Evolutionary conservation across 2,329 filamentous ascomycete species (phyloP).

Genomic region (Zelopaecilomyces penicillatus): DNA sequence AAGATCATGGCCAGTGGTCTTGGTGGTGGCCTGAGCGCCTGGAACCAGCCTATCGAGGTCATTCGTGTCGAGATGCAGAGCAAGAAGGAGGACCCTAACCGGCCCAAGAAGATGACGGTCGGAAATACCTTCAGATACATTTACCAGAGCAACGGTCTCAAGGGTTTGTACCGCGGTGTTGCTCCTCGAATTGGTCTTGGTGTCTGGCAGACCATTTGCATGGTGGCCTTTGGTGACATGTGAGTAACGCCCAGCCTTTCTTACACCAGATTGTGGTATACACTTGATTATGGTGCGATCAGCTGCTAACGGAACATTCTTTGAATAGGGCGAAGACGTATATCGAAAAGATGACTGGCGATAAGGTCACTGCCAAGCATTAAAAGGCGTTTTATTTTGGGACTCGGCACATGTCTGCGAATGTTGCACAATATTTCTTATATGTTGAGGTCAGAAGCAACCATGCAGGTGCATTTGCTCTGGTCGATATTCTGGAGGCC

Average conservation of each 20-base stretch:
- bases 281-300: conserved; percentile 5
- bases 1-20: conserved; percentile 82
- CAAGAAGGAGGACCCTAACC: conserved; percentile 95
- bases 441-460: neutral
- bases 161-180: conserved; percentile 92
- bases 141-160: conserved; percentile 78
- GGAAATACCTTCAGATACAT: conserved; percentile 81
- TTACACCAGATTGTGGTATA: neutral
- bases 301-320: conserved; percentile 15
- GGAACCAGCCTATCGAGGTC: conserved; percentile 99
- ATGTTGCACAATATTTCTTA: conserved; percentile 6
- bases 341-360: conserved; percentile 58
- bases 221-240: conserved; percentile 98
- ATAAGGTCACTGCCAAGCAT: conserved; percentile 59
- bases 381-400: conserved; percentile 34
- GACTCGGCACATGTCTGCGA: conserved; percentile 6
- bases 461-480: neutral
- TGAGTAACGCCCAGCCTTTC: conserved; percentile 42
- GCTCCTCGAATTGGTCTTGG: conserved; percentile 88
- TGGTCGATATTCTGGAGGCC: neutral
- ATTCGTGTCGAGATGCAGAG: conserved; percentile 99
- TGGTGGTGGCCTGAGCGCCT: conserved; percentile 90
- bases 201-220: conserved; percentile 99
- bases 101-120: conserved; percentile 98
- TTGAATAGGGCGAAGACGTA: conserved; percentile 53